Percentiles rank a stretch among this genome's conserved stretches.
These are phyloP conservation scores for Thraustotheca clavata DNA, from an alignment of 352 stramenopile species.

Conservation along the genomic window DNA sequence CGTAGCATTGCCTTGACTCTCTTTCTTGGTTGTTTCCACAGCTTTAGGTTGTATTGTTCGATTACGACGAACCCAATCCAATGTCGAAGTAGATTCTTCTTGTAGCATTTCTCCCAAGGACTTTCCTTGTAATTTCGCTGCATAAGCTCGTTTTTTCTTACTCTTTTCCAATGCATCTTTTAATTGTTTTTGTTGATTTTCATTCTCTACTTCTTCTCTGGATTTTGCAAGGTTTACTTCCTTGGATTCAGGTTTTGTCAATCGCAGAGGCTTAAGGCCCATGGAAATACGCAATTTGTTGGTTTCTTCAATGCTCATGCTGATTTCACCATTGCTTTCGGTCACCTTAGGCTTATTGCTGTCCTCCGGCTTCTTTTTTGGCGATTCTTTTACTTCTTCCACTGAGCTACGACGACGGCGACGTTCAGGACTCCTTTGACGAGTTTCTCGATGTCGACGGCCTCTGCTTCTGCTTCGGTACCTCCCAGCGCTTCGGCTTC, in stretches of 20 bases:
- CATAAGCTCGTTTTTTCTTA: constrained; percentile 56
- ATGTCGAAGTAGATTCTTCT: constrained; percentile 28
- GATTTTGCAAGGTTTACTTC: constrained; percentile 65
- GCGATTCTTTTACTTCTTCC: not conserved
- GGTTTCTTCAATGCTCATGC: constrained; percentile 75
- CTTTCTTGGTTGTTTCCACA: not conserved
- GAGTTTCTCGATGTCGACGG: not conserved
- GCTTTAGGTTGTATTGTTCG: constrained; percentile 8
- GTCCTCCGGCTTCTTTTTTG: not conserved
- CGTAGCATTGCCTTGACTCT: constrained; percentile 15
- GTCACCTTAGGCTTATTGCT: constrained; percentile 27
- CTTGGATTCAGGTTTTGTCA: constrained; percentile 39
- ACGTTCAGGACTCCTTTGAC: constrained; percentile 1
- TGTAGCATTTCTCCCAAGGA: constrained; percentile 66
- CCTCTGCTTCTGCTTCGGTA: not conserved
- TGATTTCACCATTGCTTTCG: constrained; percentile 73
- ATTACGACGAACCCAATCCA: constrained; percentile 71
- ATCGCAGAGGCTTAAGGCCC: constrained; percentile 61
- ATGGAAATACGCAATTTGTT: constrained; percentile 61
- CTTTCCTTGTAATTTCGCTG: constrained; percentile 54
- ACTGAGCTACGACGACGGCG: not conserved
- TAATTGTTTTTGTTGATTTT: constrained; percentile 38
- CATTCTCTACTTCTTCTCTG: constrained; percentile 38
- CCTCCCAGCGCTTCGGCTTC: constrained; percentile 10
- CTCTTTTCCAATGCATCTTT: constrained; percentile 55